phyloP scores from a whole-genome alignment of 1,139 yeast genomes.

The Suzukiozyma palmioleophila region DNA sequence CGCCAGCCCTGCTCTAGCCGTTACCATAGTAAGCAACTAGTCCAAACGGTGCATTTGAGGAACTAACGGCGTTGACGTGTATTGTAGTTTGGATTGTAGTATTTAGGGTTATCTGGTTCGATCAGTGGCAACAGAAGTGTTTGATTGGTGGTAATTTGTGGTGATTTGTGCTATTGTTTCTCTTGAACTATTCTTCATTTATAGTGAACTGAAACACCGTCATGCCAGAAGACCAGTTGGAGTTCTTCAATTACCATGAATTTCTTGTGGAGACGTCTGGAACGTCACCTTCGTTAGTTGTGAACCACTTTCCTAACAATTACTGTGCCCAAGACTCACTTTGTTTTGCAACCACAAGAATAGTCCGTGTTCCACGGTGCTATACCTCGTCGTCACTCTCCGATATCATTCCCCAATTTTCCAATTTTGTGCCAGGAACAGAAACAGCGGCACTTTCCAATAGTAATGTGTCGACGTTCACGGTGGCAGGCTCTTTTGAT shows the following conservation, averaged over 20 bases:
- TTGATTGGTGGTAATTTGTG: too few relatives aligned
- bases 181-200: too few relatives aligned
- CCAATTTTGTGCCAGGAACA: slow-evolving; percentile 52
- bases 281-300: slow-evolving; percentile 30
- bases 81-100: too few relatives aligned
- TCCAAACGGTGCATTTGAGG: too few relatives aligned
- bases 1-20: too few relatives aligned
- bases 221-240: slow-evolving; percentile 10
- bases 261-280: slow-evolving; percentile 28
- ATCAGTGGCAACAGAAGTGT: too few relatives aligned
- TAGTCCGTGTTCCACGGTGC: slow-evolving; percentile 60
- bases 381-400: slow-evolving; percentile 26
- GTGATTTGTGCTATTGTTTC: too few relatives aligned
- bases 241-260: slow-evolving; percentile 67
- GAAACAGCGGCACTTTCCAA: slow-evolving; percentile 58
- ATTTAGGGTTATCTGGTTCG: too few relatives aligned
- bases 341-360: slow-evolving; percentile 39
- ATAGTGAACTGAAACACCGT: too few relatives aligned
- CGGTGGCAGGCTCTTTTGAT: slow-evolving; percentile 34
- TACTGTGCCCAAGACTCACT: slow-evolving; percentile 24
- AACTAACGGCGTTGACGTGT: too few relatives aligned
- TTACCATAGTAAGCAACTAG: too few relatives aligned
- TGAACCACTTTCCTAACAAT: slow-evolving; percentile 66
- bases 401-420: slow-evolving; percentile 55
- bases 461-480: slow-evolving; percentile 19